These are phyloP conservation scores for Chlamydomonas sp. DNA, from an alignment of 139 green algal genomes.

Conservation along the genomic window DNA sequence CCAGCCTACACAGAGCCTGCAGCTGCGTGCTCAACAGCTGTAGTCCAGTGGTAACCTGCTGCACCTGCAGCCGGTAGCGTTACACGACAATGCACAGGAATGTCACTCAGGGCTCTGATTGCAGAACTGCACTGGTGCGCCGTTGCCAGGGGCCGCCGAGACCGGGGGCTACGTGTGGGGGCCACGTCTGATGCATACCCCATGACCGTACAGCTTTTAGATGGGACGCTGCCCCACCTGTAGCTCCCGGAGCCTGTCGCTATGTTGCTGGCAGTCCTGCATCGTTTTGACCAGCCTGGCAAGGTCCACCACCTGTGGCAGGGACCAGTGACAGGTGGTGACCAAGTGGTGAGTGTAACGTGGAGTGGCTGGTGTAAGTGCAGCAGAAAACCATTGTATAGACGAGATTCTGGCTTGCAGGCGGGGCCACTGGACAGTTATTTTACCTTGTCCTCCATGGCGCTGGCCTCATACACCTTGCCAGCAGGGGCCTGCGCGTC, in stretches of 20 bases:
- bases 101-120: neutral
- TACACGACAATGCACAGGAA: neutral
- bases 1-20: neutral
- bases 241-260: neutral
- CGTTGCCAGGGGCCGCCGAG: no score
- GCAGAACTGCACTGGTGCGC: no score
- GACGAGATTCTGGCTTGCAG: neutral
- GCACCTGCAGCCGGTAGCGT: neutral
- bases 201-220: neutral
- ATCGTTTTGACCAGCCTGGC: constrained; percentile 36
- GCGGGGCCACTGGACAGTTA: neutral
- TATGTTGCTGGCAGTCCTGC: constrained; percentile 41
- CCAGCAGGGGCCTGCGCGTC: neutral
- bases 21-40: constrained; percentile 2
- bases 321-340: neutral
- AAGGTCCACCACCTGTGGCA: constrained; percentile 25
- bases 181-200: neutral
- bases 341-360: neutral
- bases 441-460: neutral
- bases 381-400: neutral
- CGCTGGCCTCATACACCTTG: neutral
- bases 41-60: neutral
- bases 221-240: neutral
- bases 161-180: neutral
- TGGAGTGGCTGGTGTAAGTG: neutral